Evolutionary conservation across 768 basidiomycete genomes (phyloP), one percentile per base, ranked within the genome.

Genomic region (Pholiota microspora): DNA sequence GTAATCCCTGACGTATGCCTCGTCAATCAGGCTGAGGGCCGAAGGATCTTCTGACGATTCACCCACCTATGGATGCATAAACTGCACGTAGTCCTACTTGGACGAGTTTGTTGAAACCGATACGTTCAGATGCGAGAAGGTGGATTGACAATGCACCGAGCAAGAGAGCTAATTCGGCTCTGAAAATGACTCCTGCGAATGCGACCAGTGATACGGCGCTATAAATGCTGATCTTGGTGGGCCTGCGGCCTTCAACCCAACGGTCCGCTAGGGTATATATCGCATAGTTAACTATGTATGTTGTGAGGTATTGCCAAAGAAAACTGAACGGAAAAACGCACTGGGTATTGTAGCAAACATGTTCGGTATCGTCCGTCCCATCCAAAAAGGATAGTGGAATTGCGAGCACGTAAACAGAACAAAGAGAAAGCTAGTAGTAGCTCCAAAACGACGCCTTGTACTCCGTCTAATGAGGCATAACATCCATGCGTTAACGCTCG

Each of bases 371-470:
- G 96, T 97, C 51, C 97, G 73, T 2, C 94, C 86, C 77, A 94
- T 91, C 87, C 93, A 98, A 68, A 92, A 99, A 6, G 86, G 86
- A 4, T 95, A 65, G 66, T 98, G 97, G 65, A 97, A 98, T 64
- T 96, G 94, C 0, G 87, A 83, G 59, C 83, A 77, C 3, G 84
- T 84, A n/a, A 97, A 66, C 0, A 94, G 57, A 1, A 80, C 69
- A 66, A 87, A 96, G 62, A 82, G 76, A 13, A 77, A 62, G 12
- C 83, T 75, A 0, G 85, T 78, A 2, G 68, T 65, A 1, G 73
- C 68, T 13, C 90, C 92, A 59, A 87, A 96, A 16, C 88, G 82
- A 9, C 69, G 69, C 0, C 78, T 73, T 1, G 90, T 77, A 1
- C 85, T 82, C 35, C 82, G 79, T 42, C 86, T 77, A 21, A 98